Percentiles rank a stretch among this genome's conserved stretches.
phyloP scores from a whole-genome alignment of 495 filamentous ascomycete species.

The Rusavskia elegans region DNA sequence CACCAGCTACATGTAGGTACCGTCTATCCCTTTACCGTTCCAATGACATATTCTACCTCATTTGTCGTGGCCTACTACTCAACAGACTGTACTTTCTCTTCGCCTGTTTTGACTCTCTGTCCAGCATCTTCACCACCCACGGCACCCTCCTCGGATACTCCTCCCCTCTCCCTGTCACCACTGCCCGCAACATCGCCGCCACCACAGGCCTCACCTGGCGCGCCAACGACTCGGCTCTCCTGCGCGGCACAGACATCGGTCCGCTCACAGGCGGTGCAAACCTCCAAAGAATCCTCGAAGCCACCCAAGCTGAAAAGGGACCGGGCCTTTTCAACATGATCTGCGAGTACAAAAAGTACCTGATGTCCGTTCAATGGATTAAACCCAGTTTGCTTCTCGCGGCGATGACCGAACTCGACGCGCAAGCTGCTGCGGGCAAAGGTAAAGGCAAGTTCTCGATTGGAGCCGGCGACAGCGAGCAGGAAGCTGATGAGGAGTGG shows the following conservation, averaged over 20 bases:
- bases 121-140: constrained; percentile 11
- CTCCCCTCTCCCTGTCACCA: background rate
- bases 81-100: background rate
- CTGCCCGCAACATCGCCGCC: constrained; percentile 9
- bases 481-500: background rate
- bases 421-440: background rate
- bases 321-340: constrained; percentile 1
- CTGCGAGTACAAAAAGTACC: background rate
- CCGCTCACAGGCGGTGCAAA: background rate
- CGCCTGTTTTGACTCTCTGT: background rate
- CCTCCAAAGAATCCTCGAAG: background rate
- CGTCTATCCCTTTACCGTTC: too few relatives aligned
- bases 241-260: background rate
- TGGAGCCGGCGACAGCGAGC: background rate
- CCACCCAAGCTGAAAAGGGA: background rate
- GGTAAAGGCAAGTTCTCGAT: background rate
- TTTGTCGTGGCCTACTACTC: background rate
- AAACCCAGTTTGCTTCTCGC: background rate
- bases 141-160: constrained; percentile 13
- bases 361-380: background rate
- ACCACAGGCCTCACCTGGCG: constrained; percentile 11
- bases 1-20: constrained; percentile 7
- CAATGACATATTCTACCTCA: background rate
- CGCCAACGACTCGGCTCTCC: constrained; percentile 1
- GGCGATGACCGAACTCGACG: background rate